These are phyloP conservation scores for Anthracocystis panici-leucophaei DNA, from an alignment of 1,284 basidiomycete genomes.

Conservation along the genomic window DNA sequence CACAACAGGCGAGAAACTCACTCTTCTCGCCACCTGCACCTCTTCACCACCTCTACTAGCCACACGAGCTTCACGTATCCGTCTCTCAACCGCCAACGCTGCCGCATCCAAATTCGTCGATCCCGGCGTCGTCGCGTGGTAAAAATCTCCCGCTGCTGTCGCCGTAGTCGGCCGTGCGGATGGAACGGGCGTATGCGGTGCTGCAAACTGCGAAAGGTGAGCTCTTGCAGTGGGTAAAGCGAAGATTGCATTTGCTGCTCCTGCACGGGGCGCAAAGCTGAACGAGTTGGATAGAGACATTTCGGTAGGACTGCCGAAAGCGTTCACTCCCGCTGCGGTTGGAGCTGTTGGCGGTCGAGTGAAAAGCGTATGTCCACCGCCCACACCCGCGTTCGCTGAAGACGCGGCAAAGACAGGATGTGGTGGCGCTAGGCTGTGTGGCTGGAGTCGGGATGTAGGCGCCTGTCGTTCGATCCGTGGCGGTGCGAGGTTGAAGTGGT, in stretches of 20 bases:
- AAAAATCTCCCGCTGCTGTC: not conserved
- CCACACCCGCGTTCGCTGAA: not conserved
- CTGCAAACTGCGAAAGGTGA: not conserved
- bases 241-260: not conserved
- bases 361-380: slow-evolving; percentile 3
- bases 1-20: slow-evolving; percentile 4
- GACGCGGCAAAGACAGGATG: not conserved
- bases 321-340: not conserved
- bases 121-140: not conserved
- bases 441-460: not conserved
- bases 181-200: slow-evolving; percentile 9
- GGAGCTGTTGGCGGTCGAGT: not conserved
- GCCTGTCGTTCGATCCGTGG: slow-evolving; percentile 12
- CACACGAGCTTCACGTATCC: slow-evolving; percentile 14
- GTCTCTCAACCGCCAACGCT: slow-evolving; percentile 18
- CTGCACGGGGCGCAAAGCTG: slow-evolving; percentile 7
- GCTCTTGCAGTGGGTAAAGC: not conserved
- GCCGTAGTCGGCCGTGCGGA: slow-evolving; percentile 1
- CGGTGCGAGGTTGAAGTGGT: not conserved
- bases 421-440: not conserved
- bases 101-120: slow-evolving; percentile 26
- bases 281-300: slow-evolving; percentile 12
- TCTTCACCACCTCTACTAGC: not conserved
- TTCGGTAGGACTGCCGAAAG: slow-evolving; percentile 3
- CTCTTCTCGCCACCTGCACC: not conserved